Evolutionary conservation across 169 alveolate species (phyloP), one percentile per base, ranked within the genome.

Genomic region (Plasmodium coatneyi): DNA sequence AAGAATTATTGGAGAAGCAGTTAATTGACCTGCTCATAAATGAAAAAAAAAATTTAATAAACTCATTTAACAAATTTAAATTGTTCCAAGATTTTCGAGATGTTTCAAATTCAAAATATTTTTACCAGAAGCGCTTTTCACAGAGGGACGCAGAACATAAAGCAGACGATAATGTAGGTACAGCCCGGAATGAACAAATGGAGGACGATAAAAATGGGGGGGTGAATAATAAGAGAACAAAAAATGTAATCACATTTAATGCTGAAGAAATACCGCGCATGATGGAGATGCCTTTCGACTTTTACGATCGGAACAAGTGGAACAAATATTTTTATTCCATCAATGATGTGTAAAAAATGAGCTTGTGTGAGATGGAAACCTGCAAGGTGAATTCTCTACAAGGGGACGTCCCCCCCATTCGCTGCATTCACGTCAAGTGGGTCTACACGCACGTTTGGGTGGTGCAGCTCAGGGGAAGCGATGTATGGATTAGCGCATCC

Each of bases 71-170:
- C 3, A 89, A 89, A 60, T 79, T 49, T 19, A 41, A 79, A 89
- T 79, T 60, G 82, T 79, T 89, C 56, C 83, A 78, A 36, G 52
- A 89, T 22, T 79, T 89, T 72, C 87, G 94, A 6, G 94, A 89
- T 70, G 94, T 89, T 79, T 84, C 81, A 5, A 89, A 89, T 89
- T 89, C 94, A n/a, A 89, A 89, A 72, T 89, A 89, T 89, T 80
- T 66, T 89, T 89, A 89, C 81, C 90, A 89, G 28, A 79, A 66
- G 41, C 71, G 72, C 16, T 46, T 89, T 34, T 25, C 76, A 36
- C 90, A 89, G 66, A 89, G 36, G 71, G 71, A 89, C 32, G 28
- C 52, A 32, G 87, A 78, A n/a, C 16, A 34, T 16, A 89, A 56
- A 79, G 36, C n/a, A 22, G 79, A 80, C 32, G 90, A 89, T 66